Evolutionary conservation across 176 grass and related monocot genomes (phyloP).

Genomic region (Typha latifolia): DNA sequence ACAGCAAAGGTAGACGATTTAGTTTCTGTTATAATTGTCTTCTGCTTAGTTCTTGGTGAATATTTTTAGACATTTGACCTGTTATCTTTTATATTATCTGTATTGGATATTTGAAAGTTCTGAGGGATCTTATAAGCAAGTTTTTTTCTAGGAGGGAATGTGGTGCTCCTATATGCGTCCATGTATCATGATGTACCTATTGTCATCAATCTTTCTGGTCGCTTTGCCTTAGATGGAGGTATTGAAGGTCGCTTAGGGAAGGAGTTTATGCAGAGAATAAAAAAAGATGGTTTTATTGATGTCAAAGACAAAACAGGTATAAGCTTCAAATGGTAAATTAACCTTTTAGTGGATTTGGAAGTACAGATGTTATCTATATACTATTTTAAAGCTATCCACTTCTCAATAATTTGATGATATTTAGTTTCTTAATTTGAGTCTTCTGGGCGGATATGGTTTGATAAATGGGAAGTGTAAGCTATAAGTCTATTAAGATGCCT

Average conservation of each 20-base stretch:
- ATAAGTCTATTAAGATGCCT: background rate
- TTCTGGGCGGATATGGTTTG: background rate
- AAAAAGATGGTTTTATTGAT: slow-evolving; percentile 76
- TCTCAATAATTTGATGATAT: background rate
- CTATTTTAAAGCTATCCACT: background rate
- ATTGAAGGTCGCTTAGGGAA: slow-evolving; percentile 71
- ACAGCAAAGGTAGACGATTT: slow-evolving; percentile 67
- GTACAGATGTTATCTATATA: background rate
- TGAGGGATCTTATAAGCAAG: background rate
- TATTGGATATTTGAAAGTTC: background rate
- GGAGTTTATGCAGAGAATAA: slow-evolving; percentile 69
- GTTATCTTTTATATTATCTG: background rate
- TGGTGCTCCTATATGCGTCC: slow-evolving; percentile 73
- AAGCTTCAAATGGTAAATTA: slow-evolving; percentile 8
- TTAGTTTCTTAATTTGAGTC: background rate
- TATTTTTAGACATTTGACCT: background rate
- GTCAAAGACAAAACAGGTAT: slow-evolving; percentile 70
- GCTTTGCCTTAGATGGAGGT: slow-evolving; percentile 65
- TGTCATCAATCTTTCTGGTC: slow-evolving; percentile 70
- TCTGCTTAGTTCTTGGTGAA: background rate
- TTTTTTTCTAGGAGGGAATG: slow-evolving; percentile 59
- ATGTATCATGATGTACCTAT: slow-evolving; percentile 37
- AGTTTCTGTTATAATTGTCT: background rate
- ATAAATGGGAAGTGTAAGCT: no score
- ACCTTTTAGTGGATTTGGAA: slow-evolving; percentile 1